Conservation (phyloP, 1,139 yeast genomes). For the Candida labiduridarum region DNA sequence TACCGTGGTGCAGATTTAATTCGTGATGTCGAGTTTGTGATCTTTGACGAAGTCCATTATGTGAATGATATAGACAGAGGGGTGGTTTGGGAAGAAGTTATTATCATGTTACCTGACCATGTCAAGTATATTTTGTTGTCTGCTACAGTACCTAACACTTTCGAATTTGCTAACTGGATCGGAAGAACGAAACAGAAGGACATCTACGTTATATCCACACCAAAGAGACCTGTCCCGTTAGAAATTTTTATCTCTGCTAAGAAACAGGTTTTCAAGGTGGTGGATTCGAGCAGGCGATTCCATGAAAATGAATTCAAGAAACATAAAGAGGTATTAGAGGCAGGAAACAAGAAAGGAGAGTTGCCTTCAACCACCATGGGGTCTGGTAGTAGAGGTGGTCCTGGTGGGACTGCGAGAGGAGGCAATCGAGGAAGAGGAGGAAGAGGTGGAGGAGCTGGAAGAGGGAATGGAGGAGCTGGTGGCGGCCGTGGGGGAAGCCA, state of each 20-base stretch:
- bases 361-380: slow-evolving; percentile 43
- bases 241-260: slow-evolving; percentile 86
- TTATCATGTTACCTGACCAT: slow-evolving; percentile 94
- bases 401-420: slow-evolving; percentile 49
- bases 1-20: slow-evolving; percentile 95
- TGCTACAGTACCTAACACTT: slow-evolving; percentile 97
- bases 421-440: slow-evolving; percentile 37
- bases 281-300: slow-evolving; percentile 73
- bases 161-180: slow-evolving; percentile 98
- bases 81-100: slow-evolving; percentile 99
- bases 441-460: slow-evolving; percentile 28
- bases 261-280: slow-evolving; percentile 64
- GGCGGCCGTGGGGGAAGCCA: slow-evolving; percentile 24
- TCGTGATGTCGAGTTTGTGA: slow-evolving; percentile 95
- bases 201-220: slow-evolving; percentile 92
- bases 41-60: slow-evolving; percentile 96
- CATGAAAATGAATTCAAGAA: slow-evolving; percentile 62
- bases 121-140: slow-evolving; percentile 86
- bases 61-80: slow-evolving; percentile 97
- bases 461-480: slow-evolving; percentile 17
- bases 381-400: slow-evolving; percentile 46
- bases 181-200: slow-evolving; percentile 96
- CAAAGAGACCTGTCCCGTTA: slow-evolving; percentile 93
- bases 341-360: slow-evolving; percentile 27
- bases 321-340: slow-evolving; percentile 56